Evolutionary conservation across 176 grass and related monocot genomes (phyloP), one percentile per base, ranked within the genome.

Genomic region (Juncus inflexus): DNA sequence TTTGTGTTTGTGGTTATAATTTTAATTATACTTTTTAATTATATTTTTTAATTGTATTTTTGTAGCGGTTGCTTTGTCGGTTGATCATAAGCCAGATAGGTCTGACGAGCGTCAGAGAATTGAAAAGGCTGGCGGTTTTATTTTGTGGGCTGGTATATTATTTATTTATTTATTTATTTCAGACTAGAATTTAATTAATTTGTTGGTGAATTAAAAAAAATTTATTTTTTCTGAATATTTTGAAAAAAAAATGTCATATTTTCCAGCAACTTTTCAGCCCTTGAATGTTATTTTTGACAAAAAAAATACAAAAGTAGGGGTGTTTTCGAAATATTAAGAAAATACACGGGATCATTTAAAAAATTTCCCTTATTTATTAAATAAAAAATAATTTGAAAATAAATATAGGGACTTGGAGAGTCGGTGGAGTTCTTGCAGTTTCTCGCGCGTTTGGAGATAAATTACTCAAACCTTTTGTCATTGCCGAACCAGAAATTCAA

Each of bases 401-500:
- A 47, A 6, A 59, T n/a, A 2, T 12, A 81, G 72, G 79, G 13
- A 81, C 79, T 55, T 81, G 79, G 79, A 52, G 79, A 35, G 79
- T 81, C 47, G 79, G 79, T 57, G 79, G 79, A 63, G 64, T 81
- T 57, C 79, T 81, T 76, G 71, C 79, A 9, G 72, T 81, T 64
- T 81, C 79, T 70, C 72, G 72, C 42, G 79, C 79, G 60, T 76
- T 81, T 76, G 79, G 72, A 70, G 72, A 81, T 61, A 81, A 64
- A 64, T 63, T 75, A 9, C 57, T 81, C 19, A 76, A 81, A 64
- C 72, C 72, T 47, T 81, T 69, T 76, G 79, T 81, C 14, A 64
- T 69, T 75, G 79, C 79, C 4, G 79, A 81, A 63, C 79, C 79
- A 12, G 79, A 81, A 81, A 81, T 81, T 81, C 79, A 75, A 71